Evolutionary conservation across 2,329 filamentous ascomycete genomes (phyloP), one percentile per base, ranked within the genome.

Genomic region (Epichloe hybrida): DNA sequence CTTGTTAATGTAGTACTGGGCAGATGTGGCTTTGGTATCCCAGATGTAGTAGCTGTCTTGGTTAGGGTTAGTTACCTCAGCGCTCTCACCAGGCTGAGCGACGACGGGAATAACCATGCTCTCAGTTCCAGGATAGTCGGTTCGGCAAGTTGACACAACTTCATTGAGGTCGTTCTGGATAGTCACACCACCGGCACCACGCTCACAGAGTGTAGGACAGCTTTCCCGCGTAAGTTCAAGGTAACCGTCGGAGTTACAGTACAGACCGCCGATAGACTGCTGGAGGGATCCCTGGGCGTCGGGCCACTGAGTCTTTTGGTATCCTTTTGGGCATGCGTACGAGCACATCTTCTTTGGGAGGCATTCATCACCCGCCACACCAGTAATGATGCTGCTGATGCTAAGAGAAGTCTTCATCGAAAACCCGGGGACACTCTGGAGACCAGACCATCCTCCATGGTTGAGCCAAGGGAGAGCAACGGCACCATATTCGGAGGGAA

Each of bases 1-100:
- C 61, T 86, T 86, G 79, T 97, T 97, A 70, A 97, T 79, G 66
- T 98, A 98, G 78, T 95, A 97, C 72, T 97, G 93, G 43, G 90
- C 90, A 46, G 88, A 90, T 49, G 93, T 97, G 48, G 71, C 60
- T 66, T 77, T 77, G 59, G 79, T 79, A 61, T 87, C 59, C 87
- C 88, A 95, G 54, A 74, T 69, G 74, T 89, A 97, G 74, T 91
- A 95, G 48, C 71, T 74, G 46, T 66, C 64, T 53, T 83, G 80
- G 57, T 84, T 71, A 45, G 91, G 86, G 73, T 88, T 91, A 64
- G 86, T 88, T 57, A 98, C 71, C 37, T 74, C 69, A 54, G 80
- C 71, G 27, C 70, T 76, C 46, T 69, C 61, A 53, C 86, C 86
- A 49, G 85, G 69, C 5, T 67, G 57, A 42, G 84, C 75, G 52